Base-by-base conservation (phyloP, 2,329 filamentous ascomycete species). In the Neofusicoccum parvum region DNA sequence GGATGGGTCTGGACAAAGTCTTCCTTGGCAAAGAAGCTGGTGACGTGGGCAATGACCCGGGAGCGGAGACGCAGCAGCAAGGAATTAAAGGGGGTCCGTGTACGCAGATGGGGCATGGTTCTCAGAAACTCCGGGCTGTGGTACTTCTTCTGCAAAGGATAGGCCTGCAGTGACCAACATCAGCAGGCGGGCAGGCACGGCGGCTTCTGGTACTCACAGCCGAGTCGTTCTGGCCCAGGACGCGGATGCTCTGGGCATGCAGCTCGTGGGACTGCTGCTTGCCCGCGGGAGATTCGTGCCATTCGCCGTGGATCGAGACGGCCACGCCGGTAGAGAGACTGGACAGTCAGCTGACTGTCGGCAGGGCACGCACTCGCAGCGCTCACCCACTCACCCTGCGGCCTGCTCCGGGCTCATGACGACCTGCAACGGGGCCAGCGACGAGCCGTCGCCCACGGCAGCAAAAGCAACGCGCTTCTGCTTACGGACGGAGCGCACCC, bases 81-180 rank as follows among this genome's bases (percentile, higher is more conserved):
- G 32, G 92, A 87, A 78, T 96, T 94, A 74, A 92, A 86, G 0
- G 92, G 91, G 17, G 92, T 88, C 72, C 94, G 90, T 69, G 91
- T 81, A 66, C 95, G 90, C 66, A 99, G 84, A 79, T 99, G 95
- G 58, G 94, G 92, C 62, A 97, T 85, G 12, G 90, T 91, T 66
- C 95, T 90, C 68, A 99, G 86, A 76, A 90, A 98, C 75, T 98
- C 94, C 59, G 90, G 83, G 5, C 90, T 92, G 72, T 97, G 94
- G 72, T 95, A 97, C 80, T 98, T 98, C 79, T 97, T 97, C 79
- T 99, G 95, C 27, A 99, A 87, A 3, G 95, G 95, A 75, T 92
- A 96, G 68, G 89, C 91, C 91, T 98, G 56, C 41, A 17, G 43
- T 60, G 32, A 45, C 43, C 56, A 60, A 36, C 56, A 64, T 51